phyloP scores from a whole-genome alignment of 2,329 filamentous ascomycete species.

The Fusarium sp. region DNA sequence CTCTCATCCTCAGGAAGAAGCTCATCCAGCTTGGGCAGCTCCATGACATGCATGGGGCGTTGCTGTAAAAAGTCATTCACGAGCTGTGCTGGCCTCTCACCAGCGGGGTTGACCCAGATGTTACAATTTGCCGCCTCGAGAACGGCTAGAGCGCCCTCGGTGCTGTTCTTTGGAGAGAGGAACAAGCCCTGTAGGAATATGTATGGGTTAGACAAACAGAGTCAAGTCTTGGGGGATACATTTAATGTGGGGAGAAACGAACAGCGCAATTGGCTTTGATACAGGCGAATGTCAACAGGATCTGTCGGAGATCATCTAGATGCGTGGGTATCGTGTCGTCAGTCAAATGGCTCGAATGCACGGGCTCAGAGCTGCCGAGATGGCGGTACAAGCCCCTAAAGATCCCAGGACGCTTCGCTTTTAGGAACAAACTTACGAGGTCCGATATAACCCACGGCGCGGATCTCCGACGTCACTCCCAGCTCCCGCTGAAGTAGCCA shows the following conservation, averaged over 20 bases:
- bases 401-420: not conserved
- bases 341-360: not conserved
- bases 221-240: not conserved
- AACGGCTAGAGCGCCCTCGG: constrained; percentile 46
- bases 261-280: constrained; percentile 49
- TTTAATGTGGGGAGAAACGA: not conserved
- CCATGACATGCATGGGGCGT: constrained; percentile 41
- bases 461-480: constrained; percentile 10
- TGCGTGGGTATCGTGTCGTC: not conserved
- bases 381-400: accelerated
- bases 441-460: constrained; percentile 46
- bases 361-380: not conserved
- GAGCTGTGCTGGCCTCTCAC: constrained; percentile 25
- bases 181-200: constrained; percentile 42
- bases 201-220: not conserved
- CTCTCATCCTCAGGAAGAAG: constrained; percentile 33
- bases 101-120: constrained; percentile 42
- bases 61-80: constrained; percentile 38
- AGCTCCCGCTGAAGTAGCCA: constrained; percentile 40
- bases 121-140: constrained; percentile 46
- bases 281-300: constrained; percentile 44
- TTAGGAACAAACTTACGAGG: constrained; percentile 42
- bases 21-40: constrained; percentile 43
- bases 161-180: constrained; percentile 48
- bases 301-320: constrained; percentile 45